Conservation (phyloP, 768 basidiomycete species). For the Trametes elegans region DNA sequence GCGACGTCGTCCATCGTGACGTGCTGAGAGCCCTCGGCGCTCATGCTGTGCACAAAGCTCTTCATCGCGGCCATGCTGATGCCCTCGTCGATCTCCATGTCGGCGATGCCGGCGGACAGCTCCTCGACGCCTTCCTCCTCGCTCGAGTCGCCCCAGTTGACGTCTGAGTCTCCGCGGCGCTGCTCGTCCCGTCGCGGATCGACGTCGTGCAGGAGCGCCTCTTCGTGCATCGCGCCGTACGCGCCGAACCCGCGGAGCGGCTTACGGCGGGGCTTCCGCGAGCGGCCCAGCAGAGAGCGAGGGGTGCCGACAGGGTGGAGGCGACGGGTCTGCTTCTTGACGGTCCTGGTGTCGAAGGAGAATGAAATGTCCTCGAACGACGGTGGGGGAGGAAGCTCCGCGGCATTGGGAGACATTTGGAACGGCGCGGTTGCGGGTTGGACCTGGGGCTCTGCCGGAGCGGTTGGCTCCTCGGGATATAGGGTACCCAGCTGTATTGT, state of each 20-base stretch:
- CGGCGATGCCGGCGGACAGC: conserved; percentile 41
- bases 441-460: background rate
- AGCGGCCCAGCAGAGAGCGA: conserved; percentile 27
- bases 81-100: conserved; percentile 64
- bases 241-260: conserved; percentile 39
- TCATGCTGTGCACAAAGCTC: conserved; percentile 51
- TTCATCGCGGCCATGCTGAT: conserved; percentile 48
- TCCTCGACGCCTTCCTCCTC: conserved; percentile 35
- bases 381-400: conserved; percentile 17
- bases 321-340: conserved; percentile 30
- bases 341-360: conserved; percentile 32
- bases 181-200: conserved; percentile 48
- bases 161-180: conserved; percentile 62
- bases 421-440: too few species aligned
- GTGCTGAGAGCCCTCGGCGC: conserved; percentile 43
- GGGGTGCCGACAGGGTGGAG: conserved; percentile 31
- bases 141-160: conserved; percentile 55
- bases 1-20: conserved; percentile 68
- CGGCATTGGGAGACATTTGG: background rate
- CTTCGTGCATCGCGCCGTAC: conserved; percentile 54
- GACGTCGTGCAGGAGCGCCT: conserved; percentile 44
- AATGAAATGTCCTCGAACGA: conserved; percentile 36
- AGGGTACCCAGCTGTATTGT: conserved; percentile 1
- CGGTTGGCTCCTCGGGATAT: background rate
- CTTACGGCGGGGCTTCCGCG: conserved; percentile 24